Evolutionary conservation across 495 filamentous ascomycete species (phyloP).

Genomic region (Penicillium lagena): DNA sequence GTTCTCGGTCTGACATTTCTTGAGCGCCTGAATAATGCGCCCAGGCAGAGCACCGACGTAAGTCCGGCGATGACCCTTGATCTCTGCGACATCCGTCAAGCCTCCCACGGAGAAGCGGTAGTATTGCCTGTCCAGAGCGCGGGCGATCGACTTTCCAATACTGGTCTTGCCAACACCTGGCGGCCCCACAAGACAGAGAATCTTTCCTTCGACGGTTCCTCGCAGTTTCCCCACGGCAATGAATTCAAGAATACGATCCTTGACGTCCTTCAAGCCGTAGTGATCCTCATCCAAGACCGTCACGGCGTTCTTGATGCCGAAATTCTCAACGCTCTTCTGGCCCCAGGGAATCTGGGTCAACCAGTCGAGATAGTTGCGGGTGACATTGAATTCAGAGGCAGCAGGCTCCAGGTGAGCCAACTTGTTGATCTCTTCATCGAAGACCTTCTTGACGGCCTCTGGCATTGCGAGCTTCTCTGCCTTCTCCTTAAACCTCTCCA

Average conservation of each 20-base stretch:
- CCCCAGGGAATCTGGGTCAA: constrained; percentile 98
- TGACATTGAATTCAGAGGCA: constrained; percentile 97
- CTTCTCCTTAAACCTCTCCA: constrained; percentile 96
- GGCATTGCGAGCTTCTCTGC: constrained; percentile 93
- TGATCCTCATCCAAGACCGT: constrained; percentile 94
- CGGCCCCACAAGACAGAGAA: constrained; percentile 94
- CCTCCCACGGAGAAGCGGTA: constrained; percentile 98
- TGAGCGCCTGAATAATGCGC: constrained; percentile 94
- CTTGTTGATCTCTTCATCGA: constrained; percentile 97
- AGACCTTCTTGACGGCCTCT: constrained; percentile 91
- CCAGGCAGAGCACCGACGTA: constrained; percentile 96
- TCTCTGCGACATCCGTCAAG: constrained; percentile 96
- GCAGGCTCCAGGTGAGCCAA: constrained; percentile 89
- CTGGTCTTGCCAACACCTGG: constrained; percentile 97
- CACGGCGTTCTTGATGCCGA: constrained; percentile 86
- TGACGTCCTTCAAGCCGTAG: constrained; percentile 95
- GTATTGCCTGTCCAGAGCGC: constrained; percentile 90
- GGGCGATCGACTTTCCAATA: constrained; percentile 96
- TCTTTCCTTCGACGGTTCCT: constrained; percentile 97
- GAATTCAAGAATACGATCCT: constrained; percentile 97
- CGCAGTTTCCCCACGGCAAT: constrained; percentile 97
- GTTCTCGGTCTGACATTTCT: constrained; percentile 99
- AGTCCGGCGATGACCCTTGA: constrained; percentile 95
- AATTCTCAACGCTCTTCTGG: constrained; percentile 91
- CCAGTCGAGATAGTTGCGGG: constrained; percentile 99